phyloP scores from a whole-genome alignment of 1,139 yeast genomes.

The Magnusiomyces tetraspermus region DNA sequence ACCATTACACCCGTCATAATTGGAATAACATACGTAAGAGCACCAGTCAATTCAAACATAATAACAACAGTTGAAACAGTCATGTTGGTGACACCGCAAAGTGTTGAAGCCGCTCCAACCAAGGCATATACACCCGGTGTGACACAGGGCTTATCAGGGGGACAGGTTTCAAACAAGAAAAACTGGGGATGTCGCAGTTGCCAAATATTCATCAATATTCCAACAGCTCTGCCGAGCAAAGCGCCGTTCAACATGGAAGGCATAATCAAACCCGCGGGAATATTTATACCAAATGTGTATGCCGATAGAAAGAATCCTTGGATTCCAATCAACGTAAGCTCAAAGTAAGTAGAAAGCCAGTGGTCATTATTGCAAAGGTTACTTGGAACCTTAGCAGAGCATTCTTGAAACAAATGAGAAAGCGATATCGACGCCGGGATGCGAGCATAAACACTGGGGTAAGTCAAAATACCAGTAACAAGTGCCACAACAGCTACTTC shows the following conservation, averaged over 20 bases:
- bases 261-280: constrained; percentile 71
- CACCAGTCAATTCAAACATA: constrained; percentile 94
- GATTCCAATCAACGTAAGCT: constrained; percentile 39
- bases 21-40: constrained; percentile 78
- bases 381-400: constrained; percentile 33
- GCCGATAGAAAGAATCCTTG: constrained; percentile 54
- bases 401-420: constrained; percentile 55
- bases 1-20: constrained; percentile 60
- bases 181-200: constrained; percentile 26
- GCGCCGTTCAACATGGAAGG: constrained; percentile 71
- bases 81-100: constrained; percentile 86
- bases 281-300: constrained; percentile 52
- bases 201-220: constrained; percentile 41
- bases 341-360: constrained; percentile 24
- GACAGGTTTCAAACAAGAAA: constrained; percentile 28
- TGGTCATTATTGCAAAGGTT: constrained; percentile 32
- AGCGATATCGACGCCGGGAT: constrained; percentile 49
- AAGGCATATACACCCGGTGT: constrained; percentile 94
- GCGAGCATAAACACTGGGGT: constrained; percentile 46
- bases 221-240: constrained; percentile 56
- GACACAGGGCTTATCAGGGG: constrained; percentile 49
- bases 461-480: constrained; percentile 46
- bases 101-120: constrained; percentile 94
- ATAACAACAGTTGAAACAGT: constrained; percentile 90
- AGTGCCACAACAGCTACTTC: constrained; percentile 45